Base-by-base conservation (phyloP, 1,284 basidiomycete genomes). In the Heimioporus retisporus region DNA sequence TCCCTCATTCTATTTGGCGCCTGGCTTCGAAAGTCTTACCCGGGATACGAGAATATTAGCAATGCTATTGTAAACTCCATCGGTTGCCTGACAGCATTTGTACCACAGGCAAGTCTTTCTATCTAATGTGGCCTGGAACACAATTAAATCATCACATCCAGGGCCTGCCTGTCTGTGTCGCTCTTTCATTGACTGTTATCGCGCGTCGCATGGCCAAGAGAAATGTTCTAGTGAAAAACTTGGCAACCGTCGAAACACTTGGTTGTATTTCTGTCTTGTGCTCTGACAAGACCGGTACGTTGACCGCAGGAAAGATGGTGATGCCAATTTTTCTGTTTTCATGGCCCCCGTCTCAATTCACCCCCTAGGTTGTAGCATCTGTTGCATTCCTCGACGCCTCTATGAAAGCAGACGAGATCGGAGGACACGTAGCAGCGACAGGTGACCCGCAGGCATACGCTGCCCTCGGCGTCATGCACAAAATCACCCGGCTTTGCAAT, bases 201-300 rank as follows among this genome's bases (percentile, higher is more conserved):
- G 87, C 86, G 18, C 82, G 83, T 53, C 81, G 81, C n/a, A 83
- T 88, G 74, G 80, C 81, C 10, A 84, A 85, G 69, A 81, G 85
- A 59, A 82, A 86, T 61, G 84, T 90, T 7, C 82, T 91, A 4
- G 86, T 86, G 71, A 90, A 90, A 72, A 84, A 85, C 66, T 80
- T 91, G 62, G 84, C 88, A 57, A 89, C 87, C 0, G 87, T 89
- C 69, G 89, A 83, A 74, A 89, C 89, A 0, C 83, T 91, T 11
- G 89, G 90, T 0, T 82, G 83, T 46, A 87, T 90, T 68, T 85
- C 84, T 46, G 85, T 90, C 48, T 71, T 89, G 56, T 87, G 85
- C 73, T 85, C 86, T 6, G 88, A 90, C 78, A 90, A 89, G n/a
- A 77, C 76, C 0, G 84, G 90, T 14, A 91, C 79, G n/a, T 75